phyloP scores from a whole-genome alignment of 495 filamentous ascomycete species.

The Pseudomonodictys pantanalensis region DNA sequence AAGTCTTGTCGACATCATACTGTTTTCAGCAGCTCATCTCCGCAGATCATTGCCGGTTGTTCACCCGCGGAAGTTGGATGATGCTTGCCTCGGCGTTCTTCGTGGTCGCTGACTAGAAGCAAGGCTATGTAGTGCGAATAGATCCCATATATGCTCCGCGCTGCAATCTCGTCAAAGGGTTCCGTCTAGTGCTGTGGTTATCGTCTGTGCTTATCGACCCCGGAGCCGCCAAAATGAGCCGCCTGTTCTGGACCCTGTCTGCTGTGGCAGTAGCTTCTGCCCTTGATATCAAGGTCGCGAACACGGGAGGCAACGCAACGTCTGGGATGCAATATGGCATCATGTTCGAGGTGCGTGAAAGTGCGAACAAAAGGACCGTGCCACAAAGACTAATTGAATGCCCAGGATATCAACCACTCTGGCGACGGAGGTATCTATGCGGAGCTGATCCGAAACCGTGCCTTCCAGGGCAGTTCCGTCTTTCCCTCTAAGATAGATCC shows the following conservation, averaged over 20 bases:
- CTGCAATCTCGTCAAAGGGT: too few species aligned
- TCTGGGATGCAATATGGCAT: conserved; percentile 24
- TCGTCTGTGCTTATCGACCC: too few species aligned
- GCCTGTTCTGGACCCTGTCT: conserved; percentile 4
- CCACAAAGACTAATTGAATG: background rate
- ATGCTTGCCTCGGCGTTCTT: too few species aligned
- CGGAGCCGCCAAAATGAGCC: conserved; percentile 1
- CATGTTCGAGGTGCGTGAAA: conserved; percentile 27
- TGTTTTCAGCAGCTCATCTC: too few species aligned
- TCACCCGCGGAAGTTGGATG: too few species aligned
- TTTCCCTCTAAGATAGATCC: conserved; percentile 30
- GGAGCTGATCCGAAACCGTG: conserved; percentile 47
- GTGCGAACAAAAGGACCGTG: too few species aligned
- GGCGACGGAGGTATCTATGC: conserved; percentile 38
- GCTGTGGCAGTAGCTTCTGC: conserved; percentile 13
- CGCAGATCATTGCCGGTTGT: too few species aligned
- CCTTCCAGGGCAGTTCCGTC: conserved; percentile 54
- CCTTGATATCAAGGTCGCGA: conserved; percentile 42
- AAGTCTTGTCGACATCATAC: too few species aligned
- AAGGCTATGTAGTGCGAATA: too few species aligned
- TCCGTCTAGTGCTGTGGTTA: too few species aligned
- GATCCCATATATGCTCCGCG: too few species aligned
- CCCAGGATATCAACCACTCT: conserved; percentile 31
- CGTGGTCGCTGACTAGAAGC: too few species aligned
- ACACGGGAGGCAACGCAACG: conserved; percentile 32